These are phyloP conservation scores for Petasospora fabianii DNA, from an alignment of 1,139 yeast species.

Conservation along the genomic window DNA sequence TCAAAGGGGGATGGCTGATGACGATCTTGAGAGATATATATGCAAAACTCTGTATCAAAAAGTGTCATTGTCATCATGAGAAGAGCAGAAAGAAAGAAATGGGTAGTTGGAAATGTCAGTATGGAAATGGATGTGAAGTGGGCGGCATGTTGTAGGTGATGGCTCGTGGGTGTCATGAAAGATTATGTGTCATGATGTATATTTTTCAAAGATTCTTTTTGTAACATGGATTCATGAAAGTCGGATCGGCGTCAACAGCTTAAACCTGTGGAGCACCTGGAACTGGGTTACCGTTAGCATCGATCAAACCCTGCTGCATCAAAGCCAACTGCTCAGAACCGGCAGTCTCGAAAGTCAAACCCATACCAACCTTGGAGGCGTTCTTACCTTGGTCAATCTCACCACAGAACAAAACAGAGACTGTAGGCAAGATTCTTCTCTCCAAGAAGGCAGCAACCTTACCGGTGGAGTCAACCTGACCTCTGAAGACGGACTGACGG, in stretches of 20 bases:
- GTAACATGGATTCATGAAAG: background rate
- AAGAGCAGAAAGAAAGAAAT: background rate
- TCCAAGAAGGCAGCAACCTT: conserved; percentile 89
- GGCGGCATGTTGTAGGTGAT: background rate
- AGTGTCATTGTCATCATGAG: conserved; percentile 2
- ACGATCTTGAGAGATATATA: background rate
- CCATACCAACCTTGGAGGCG: conserved; percentile 84
- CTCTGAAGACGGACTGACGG: conserved; percentile 94
- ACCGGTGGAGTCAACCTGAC: conserved; percentile 89
- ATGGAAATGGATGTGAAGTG: background rate
- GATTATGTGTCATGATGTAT: background rate
- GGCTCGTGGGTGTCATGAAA: conserved; percentile 1
- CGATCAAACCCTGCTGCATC: conserved; percentile 76
- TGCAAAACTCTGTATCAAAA: background rate
- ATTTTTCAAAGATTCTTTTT: background rate
- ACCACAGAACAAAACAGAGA: conserved; percentile 85
- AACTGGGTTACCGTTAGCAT: conserved; percentile 79
- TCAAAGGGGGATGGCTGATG: background rate
- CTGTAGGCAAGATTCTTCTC: conserved; percentile 89
- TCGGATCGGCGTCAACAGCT: background rate
- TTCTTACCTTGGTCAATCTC: conserved; percentile 90
- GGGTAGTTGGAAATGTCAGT: background rate
- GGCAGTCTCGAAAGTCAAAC: conserved; percentile 91
- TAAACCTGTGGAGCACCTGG: conserved; percentile 59
- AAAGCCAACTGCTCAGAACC: conserved; percentile 81